Percentiles rank a stretch among this genome's conserved stretches.
These are phyloP conservation scores for Discostella pseudostelligera DNA, from an alignment of 108 stramenopile genomes.

Conservation along the genomic window DNA sequence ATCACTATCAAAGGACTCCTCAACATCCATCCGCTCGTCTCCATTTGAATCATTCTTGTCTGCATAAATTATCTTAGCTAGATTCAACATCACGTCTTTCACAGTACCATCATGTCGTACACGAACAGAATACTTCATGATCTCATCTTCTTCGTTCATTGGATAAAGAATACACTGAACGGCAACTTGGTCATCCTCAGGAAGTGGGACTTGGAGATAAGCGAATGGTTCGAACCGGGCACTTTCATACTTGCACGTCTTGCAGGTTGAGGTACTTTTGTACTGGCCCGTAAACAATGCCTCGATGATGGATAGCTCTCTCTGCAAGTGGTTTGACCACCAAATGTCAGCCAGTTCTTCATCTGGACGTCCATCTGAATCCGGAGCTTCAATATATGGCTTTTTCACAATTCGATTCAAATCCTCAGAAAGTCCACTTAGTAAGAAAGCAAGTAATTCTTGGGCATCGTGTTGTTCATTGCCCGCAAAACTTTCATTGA, in stretches of 20 bases:
- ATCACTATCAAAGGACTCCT: conserved; percentile 8
- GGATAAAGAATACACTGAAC: conserved; percentile 73
- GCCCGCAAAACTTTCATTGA: conserved; percentile 91
- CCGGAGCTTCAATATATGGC: conserved; percentile 94
- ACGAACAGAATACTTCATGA: conserved; percentile 76
- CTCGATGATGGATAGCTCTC: conserved; percentile 92
- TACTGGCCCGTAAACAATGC: conserved; percentile 96
- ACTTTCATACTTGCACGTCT: conserved; percentile 91
- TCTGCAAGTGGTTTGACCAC: conserved; percentile 95
- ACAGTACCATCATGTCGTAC: conserved; percentile 76
- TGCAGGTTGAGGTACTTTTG: conserved; percentile 93
- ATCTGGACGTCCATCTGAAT: conserved; percentile 92
- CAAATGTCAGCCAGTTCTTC: conserved; percentile 94
- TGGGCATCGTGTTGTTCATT: conserved; percentile 99
- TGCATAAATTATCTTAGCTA: conserved; percentile 61
- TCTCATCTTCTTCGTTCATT: conserved; percentile 36
- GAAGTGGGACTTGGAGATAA: conserved; percentile 90
- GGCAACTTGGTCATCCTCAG: conserved; percentile 84
- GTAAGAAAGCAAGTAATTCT: conserved; percentile 88
- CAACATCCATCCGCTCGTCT: conserved; percentile 12
- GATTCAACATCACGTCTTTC: conserved; percentile 66
- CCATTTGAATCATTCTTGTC: conserved; percentile 41
- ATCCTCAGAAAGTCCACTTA: conserved; percentile 95
- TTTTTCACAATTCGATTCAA: conserved; percentile 94
- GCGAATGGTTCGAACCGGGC: conserved; percentile 97